Evolutionary conservation across 345 rosid genomes (phyloP).

Genomic region (Populus deltoides): DNA sequence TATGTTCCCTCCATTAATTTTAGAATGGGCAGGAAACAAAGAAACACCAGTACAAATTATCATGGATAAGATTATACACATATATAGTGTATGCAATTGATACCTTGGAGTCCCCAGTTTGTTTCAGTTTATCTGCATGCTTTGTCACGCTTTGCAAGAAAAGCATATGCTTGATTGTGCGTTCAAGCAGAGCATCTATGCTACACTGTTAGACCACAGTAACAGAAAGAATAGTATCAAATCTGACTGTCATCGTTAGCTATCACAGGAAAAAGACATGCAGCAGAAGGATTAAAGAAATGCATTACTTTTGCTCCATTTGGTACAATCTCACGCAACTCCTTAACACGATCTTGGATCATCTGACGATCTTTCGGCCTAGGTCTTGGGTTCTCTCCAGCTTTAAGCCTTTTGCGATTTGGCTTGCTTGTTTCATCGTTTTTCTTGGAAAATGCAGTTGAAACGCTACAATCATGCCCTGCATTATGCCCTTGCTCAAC

Average conservation of each 20-base stretch:
- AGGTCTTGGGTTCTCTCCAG: slow-evolving; percentile 92
- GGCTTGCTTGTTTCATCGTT: slow-evolving; percentile 59
- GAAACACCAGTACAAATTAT: neutral
- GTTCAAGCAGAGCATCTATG: slow-evolving; percentile 92
- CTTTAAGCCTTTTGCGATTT: slow-evolving; percentile 79
- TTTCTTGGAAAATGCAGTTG: slow-evolving; percentile 65
- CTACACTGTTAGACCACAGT: slow-evolving; percentile 71
- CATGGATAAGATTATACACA: neutral
- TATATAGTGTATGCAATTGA: neutral
- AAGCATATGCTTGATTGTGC: slow-evolving; percentile 96
- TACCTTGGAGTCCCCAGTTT: slow-evolving; percentile 85
- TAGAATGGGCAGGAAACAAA: neutral
- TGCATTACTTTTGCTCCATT: slow-evolving; percentile 80
- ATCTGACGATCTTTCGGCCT: slow-evolving; percentile 99
- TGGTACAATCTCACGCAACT: slow-evolving; percentile 94
- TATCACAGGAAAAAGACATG: neutral
- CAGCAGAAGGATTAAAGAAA: slow-evolving; percentile 3
- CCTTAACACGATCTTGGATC: slow-evolving; percentile 99
- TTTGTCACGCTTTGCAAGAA: slow-evolving; percentile 94
- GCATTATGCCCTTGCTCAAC: slow-evolving; percentile 62
- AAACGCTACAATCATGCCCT: slow-evolving; percentile 49
- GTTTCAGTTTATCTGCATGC: slow-evolving; percentile 88
- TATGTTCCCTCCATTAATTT: neutral
- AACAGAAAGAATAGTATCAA: slow-evolving; percentile 13
- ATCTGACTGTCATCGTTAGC: neutral